Conservation (phyloP, 177 flowering plant genomes). For the Vitis hybrid region DNA sequence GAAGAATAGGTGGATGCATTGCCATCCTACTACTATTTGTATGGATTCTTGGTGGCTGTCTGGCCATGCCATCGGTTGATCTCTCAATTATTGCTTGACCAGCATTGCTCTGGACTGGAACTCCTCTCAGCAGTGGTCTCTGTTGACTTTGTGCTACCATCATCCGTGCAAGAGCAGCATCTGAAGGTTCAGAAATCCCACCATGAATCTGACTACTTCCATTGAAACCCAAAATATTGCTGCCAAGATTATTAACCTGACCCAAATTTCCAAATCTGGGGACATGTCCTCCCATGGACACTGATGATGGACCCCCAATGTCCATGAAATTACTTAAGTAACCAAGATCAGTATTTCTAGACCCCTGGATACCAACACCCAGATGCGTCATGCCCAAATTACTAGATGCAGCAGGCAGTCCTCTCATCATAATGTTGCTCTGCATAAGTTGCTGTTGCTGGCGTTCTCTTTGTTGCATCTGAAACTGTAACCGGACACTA, state of each 20-base stretch:
- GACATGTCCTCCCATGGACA: background rate
- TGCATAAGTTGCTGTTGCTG: slow-evolving; percentile 12
- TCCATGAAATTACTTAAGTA: slow-evolving; percentile 5
- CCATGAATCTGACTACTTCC: slow-evolving; percentile 3
- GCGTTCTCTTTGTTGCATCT: slow-evolving; percentile 11
- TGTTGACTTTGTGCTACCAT: slow-evolving; percentile 12
- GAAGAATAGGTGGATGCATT: no score
- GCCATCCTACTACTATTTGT: no score
- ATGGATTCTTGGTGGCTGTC: no score
- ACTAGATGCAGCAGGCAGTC: slow-evolving; percentile 7
- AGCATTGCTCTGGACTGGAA: background rate
- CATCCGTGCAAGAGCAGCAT: slow-evolving; percentile 1
- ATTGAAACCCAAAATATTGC: slow-evolving; percentile 9
- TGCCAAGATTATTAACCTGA: background rate
- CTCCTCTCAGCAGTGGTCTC: slow-evolving; percentile 8
- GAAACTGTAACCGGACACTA: slow-evolving; percentile 4
- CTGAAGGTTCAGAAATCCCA: background rate
- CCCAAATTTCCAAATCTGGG: slow-evolving; percentile 10
- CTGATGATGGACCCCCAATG: background rate
- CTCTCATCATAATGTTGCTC: slow-evolving; percentile 17
- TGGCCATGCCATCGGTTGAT: no score
- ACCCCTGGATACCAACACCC: slow-evolving; percentile 4
- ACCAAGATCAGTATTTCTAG: slow-evolving; percentile 11
- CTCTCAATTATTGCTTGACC: no score
- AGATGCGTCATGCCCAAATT: slow-evolving; percentile 8